A percentile compares a stretch with the other conserved stretches of the same genome.
Conservation (phyloP, 2,329 filamentous ascomycete species). For the Periconia digitata region DNA sequence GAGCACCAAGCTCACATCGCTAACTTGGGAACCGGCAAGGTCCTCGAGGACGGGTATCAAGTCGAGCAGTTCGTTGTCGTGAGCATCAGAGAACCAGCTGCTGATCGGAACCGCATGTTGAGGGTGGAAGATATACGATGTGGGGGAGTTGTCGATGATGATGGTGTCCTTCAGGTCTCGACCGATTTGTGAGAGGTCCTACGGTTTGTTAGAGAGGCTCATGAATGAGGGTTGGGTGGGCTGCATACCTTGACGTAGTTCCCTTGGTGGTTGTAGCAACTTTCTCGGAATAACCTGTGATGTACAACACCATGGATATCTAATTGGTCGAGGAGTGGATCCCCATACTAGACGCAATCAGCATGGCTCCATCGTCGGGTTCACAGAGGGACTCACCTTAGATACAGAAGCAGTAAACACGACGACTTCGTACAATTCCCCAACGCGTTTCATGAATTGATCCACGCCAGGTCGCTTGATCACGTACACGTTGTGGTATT, state of each 20-base stretch:
- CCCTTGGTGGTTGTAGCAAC: slow-evolving; percentile 98
- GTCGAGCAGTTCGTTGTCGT: slow-evolving; percentile 97
- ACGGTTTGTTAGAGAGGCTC: slow-evolving; percentile 9
- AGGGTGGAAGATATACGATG: slow-evolving; percentile 98
- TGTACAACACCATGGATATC: slow-evolving; percentile 98
- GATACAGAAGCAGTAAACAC: slow-evolving; percentile 98
- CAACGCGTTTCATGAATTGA: slow-evolving; percentile 97
- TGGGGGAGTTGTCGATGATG: slow-evolving; percentile 99
- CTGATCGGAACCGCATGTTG: slow-evolving; percentile 98
- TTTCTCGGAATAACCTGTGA: slow-evolving; percentile 94
- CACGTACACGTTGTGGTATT: slow-evolving; percentile 99
- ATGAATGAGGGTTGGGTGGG: slow-evolving; percentile 3
- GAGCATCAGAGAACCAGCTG: slow-evolving; percentile 99
- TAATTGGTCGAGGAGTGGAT: slow-evolving; percentile 91
- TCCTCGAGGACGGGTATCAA: slow-evolving; percentile 98
- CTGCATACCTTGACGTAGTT: slow-evolving; percentile 84
- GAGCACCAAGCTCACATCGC: slow-evolving; percentile 95
- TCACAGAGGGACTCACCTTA: slow-evolving; percentile 62
- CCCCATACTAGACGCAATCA: slow-evolving; percentile 71
- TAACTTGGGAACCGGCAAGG: slow-evolving; percentile 81
- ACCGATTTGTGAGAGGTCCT: slow-evolving; percentile 93
- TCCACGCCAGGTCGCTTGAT: slow-evolving; percentile 99
- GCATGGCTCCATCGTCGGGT: background rate
- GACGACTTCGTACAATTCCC: slow-evolving; percentile 96
- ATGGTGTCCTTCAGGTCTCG: slow-evolving; percentile 96